Percentiles rank a stretch among this genome's conserved stretches.
phyloP scores from a whole-genome alignment of 164 flowering plant species.

The Dillenia turbinata region DNA sequence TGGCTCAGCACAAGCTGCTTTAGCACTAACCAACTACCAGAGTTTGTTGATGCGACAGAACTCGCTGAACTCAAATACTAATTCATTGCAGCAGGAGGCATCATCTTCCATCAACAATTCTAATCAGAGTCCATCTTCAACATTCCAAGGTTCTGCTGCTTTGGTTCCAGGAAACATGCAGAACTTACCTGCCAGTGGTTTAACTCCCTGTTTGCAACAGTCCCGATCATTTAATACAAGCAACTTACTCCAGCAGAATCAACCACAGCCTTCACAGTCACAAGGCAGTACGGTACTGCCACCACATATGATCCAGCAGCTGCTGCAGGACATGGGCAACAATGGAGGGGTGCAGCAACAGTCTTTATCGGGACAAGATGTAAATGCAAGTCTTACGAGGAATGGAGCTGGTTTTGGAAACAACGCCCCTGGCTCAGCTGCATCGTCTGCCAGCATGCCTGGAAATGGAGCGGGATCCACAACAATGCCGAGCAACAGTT shows the following conservation, averaged over 20 bases:
- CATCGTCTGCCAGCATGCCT: slow-evolving; percentile 17
- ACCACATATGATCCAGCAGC: slow-evolving; percentile 78
- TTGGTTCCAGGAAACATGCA: slow-evolving; percentile 38
- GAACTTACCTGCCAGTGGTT: slow-evolving; percentile 37
- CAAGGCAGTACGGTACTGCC: slow-evolving; percentile 54
- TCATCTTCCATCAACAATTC: slow-evolving; percentile 42
- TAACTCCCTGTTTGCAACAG: slow-evolving; percentile 35
- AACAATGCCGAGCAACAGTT: slow-evolving; percentile 53
- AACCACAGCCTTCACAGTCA: slow-evolving; percentile 20
- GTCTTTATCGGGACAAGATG: slow-evolving; percentile 33
- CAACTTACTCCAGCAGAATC: slow-evolving; percentile 37
- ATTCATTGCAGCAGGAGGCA: slow-evolving; percentile 45
- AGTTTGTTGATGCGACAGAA: slow-evolving; percentile 61
- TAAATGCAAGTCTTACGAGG: slow-evolving; percentile 22
- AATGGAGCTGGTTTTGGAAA: slow-evolving; percentile 31
- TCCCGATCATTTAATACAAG: slow-evolving; percentile 26
- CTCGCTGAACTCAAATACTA: slow-evolving; percentile 57
- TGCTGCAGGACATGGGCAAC: slow-evolving; percentile 63
- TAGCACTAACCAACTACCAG: slow-evolving; percentile 66
- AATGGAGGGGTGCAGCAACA: slow-evolving; percentile 29
- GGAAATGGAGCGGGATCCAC: slow-evolving; percentile 22
- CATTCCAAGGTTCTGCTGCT: slow-evolving; percentile 45
- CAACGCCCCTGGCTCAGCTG: slow-evolving; percentile 22
- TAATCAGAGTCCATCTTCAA: slow-evolving; percentile 39
- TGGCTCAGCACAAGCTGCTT: slow-evolving; percentile 60